phyloP scores from a whole-genome alignment of 2,329 filamentous ascomycete genomes.

The Penicillium sp. region DNA sequence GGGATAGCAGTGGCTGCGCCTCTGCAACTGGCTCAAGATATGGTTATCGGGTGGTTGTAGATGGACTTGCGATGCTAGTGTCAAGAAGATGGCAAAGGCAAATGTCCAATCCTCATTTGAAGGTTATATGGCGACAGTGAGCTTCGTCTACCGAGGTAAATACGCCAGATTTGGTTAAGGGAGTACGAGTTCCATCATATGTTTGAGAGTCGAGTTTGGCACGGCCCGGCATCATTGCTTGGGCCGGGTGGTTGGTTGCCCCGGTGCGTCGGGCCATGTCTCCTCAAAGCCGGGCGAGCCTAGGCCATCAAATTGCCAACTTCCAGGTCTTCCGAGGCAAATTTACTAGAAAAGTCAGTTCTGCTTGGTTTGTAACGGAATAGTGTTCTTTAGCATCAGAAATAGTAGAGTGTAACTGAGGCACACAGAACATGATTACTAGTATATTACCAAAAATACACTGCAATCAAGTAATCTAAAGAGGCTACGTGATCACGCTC shows the following conservation, averaged over 20 bases:
- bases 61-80: neutral
- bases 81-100: neutral
- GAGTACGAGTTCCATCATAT: neutral
- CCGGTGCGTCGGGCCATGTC: neutral
- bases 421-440: too few relatives aligned
- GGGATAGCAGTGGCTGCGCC: too few relatives aligned
- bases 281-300: neutral
- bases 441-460: too few relatives aligned
- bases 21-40: too few relatives aligned
- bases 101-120: neutral
- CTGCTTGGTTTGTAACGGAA: too few relatives aligned
- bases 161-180: neutral
- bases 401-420: too few relatives aligned
- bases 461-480: too few relatives aligned
- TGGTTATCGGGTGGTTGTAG: too few relatives aligned
- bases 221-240: neutral
- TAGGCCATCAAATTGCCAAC: too few relatives aligned
- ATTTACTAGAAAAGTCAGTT: neutral
- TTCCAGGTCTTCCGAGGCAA: neutral
- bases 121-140: neutral
- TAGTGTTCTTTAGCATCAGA: too few relatives aligned
- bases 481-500: too few relatives aligned
- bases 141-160: neutral
- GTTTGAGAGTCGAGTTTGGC: neutral
- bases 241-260: neutral